Evolutionary conservation across 1,284 basidiomycete genomes (phyloP), one percentile per base, ranked within the genome.

Genomic region (Mycosarcoma maydis): DNA sequence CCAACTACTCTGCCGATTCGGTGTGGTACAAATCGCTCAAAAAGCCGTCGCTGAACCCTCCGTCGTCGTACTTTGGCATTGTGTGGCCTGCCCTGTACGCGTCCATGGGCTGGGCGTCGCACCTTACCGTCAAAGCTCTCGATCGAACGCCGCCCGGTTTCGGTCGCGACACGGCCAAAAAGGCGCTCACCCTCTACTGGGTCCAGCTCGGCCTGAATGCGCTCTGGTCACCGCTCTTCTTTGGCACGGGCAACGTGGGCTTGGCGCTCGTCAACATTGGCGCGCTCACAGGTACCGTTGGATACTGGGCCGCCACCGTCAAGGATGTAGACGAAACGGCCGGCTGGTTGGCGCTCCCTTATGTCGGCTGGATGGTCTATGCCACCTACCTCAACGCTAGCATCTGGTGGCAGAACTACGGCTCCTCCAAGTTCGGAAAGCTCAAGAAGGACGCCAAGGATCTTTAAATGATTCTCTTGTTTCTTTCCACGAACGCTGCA

Each of bases 151-250:
- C 76, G 22, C 76, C 76, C 24, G 73, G 72, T 48, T 48, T 77
- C 17, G 77, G 75, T 13, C 72, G 61, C 54, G 87, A 87, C 46
- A 80, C 84, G 23, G 85, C 88, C 34, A 82, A 84, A 36, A 77
- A 84, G 34, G 88, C 87, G 3, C 81, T 91, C 34, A 83, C 84
- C 29, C 83, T 91, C 38, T 91, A 92, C 83, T 92, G 89, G 82
- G 84, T 83, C 6, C 90, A 91, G 78, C 84, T 91, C 33, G 87
- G 83, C 0, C 81, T 91, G 39, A 91, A 91, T 83, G 82, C 72
- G 30, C 49, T 86, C 24, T 92, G 90, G 90, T 87, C 87, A 19
- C 89, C 90, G 5, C 80, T 91, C 33, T 90, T 90, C 85, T 91
- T 91, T 72, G 86, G 86, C 14, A 78, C 84, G 33, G 75, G 69